Evolutionary conservation across 495 filamentous ascomycete genomes (phyloP), one percentile per base, ranked within the genome.

Genomic region (Aspergillus baeticus): DNA sequence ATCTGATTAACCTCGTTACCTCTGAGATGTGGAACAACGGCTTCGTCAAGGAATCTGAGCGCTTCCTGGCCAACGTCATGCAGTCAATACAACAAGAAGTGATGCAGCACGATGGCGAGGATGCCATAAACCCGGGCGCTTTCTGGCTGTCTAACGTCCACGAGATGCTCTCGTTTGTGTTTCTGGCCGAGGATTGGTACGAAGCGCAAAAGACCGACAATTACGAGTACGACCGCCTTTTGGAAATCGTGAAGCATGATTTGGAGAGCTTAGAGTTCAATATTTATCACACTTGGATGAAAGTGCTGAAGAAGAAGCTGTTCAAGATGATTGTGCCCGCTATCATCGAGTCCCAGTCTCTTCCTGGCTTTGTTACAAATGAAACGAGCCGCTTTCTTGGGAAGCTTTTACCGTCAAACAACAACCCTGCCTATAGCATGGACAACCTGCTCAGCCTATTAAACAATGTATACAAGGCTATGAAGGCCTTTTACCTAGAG

Each of bases 11-110:
- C 71, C 84, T 99, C 29, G 94, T 99, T 43, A 99, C 94, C 13
- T 96, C 91, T 11, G 94, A 99, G 74, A 99, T 99, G 94, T 99
- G 94, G 94, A 99, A 99, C 78, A 99, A 99, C 65, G 94, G 94
- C 22, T 99, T 96, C 68, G 95, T 99, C 59, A 98, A 99, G 77
- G 94, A 99, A 76, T 98, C 94, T 20, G 94, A 99, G 74, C 89
- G 92, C 53, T 99, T 99, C 79, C 77, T 99, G 51, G 94, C 94
- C 54, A 99, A 98, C 68, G 93, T 99, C 62, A 99, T 99, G 94
- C 94, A 98, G 69, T 95, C 90, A 17, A 96, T 99, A 63, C 94
- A 99, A 67, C 93, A 97, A 67, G 94, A 98, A 67, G 94, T 99
- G 46, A 98, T 98, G 95, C 88, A 96, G 61, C 90, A 97, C 65